Evolutionary conservation across 306 rosid genomes (phyloP).

Genomic region (Citrullus colocynthis): DNA sequence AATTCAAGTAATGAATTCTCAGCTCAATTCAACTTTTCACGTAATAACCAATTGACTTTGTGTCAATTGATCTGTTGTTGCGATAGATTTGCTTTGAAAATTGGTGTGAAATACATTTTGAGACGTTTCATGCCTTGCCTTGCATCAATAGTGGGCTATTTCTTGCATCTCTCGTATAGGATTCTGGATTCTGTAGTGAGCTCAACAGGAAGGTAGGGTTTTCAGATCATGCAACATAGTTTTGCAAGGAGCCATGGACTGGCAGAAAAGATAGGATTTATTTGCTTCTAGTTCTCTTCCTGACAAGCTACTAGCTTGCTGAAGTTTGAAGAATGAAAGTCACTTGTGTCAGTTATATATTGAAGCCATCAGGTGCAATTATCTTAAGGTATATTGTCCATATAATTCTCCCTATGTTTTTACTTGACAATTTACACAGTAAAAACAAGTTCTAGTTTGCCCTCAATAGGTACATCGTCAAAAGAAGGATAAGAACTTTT

Average conservation of each 20-base stretch:
- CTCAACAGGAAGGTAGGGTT: not conserved
- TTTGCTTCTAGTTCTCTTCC: not conserved
- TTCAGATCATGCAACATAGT: conserved; percentile 1
- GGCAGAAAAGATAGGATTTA: not conserved
- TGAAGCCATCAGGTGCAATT: conserved; percentile 1
- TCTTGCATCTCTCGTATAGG: not conserved
- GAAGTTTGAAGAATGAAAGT: not conserved
- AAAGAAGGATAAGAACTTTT: not conserved
- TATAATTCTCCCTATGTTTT: not conserved
- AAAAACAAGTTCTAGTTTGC: not conserved
- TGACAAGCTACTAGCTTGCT: not conserved
- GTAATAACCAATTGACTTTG: not conserved
- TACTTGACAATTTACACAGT: not conserved
- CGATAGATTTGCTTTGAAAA: not conserved
- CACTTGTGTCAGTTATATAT: not conserved
- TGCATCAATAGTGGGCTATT: not conserved
- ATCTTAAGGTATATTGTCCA: not conserved
- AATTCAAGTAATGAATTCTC: not conserved
- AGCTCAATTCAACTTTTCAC: not conserved
- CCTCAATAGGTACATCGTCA: not conserved
- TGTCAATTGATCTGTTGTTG: not conserved
- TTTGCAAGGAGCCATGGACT: not conserved
- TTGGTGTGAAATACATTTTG: not conserved
- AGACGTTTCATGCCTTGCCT: not conserved
- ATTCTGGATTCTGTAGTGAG: not conserved